Evolutionary conservation across 108 stramenopile genomes (phyloP).

Genomic region (Ochromonas danica): DNA sequence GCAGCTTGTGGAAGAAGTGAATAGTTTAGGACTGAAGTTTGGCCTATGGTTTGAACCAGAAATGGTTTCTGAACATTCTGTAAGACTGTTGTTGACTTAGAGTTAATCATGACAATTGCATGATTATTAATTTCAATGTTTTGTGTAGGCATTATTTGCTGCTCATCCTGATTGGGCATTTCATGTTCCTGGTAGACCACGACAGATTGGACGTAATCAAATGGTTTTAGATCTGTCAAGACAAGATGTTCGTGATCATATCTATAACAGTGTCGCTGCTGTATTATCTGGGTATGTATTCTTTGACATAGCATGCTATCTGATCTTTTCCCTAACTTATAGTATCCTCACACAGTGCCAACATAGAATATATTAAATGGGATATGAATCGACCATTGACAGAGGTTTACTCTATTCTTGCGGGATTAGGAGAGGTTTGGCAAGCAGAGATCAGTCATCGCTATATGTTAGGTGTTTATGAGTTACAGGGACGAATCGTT

Average conservation of each 20-base stretch:
- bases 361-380: constrained; percentile 29
- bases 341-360: too few relatives aligned
- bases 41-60: constrained; percentile 41
- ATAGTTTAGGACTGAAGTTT: constrained; percentile 18
- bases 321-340: too few relatives aligned
- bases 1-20: constrained; percentile 8
- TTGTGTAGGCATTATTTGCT: too few relatives aligned
- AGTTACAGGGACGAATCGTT: background rate
- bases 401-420: constrained; percentile 7
- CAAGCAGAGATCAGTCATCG: background rate
- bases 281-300: too few relatives aligned
- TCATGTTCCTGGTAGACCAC: constrained; percentile 3
- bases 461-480: constrained; percentile 30
- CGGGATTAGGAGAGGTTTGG: background rate
- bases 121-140: too few relatives aligned
- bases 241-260: constrained; percentile 26
- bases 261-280: background rate
- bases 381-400: constrained; percentile 28
- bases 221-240: constrained; percentile 27
- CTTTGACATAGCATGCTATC: too few relatives aligned
- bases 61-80: constrained; percentile 30
- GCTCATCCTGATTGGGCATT: constrained; percentile 29
- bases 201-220: constrained; percentile 29
- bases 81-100: too few relatives aligned
- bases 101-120: too few relatives aligned